Conservation (phyloP, 2,329 filamentous ascomycete species). For the Colletotrichum paranaense region DNA sequence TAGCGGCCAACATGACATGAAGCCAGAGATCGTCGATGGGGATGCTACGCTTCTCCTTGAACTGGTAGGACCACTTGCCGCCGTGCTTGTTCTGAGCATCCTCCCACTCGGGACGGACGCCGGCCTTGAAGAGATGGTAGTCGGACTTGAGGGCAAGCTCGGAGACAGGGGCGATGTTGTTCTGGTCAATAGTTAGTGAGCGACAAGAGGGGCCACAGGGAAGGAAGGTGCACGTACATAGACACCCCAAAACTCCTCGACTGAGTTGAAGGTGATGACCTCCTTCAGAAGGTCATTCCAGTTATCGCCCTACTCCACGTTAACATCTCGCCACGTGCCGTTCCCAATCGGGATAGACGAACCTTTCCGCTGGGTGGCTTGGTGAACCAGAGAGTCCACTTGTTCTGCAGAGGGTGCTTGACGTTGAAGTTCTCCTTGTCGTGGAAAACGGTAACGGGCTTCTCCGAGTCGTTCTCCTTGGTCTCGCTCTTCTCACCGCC, state of each 20-base stretch:
- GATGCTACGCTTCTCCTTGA: constrained; percentile 93
- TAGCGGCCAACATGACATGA: constrained; percentile 94
- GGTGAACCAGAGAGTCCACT: constrained; percentile 99
- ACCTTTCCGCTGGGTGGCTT: constrained; percentile 98
- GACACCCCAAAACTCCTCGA: constrained; percentile 99
- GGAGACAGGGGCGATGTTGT: constrained; percentile 97
- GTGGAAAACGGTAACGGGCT: constrained; percentile 94
- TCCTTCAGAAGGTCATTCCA: constrained; percentile 99
- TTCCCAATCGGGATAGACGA: constrained; percentile 41
- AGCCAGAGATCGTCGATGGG: constrained; percentile 97
- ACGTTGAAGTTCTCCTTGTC: constrained; percentile 99
- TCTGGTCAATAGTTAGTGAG: constrained; percentile 65
- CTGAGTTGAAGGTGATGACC: constrained; percentile 97
- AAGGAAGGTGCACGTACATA: constrained; percentile 75
- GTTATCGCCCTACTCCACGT: constrained; percentile 83
- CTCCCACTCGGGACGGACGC: constrained; percentile 98
- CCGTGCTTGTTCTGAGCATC: constrained; percentile 99
- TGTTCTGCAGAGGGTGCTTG: constrained; percentile 97
- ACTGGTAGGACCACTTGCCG: constrained; percentile 98
- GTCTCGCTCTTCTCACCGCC: constrained; percentile 64
- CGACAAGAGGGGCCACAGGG: constrained; percentile 22
- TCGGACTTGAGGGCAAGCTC: constrained; percentile 97
- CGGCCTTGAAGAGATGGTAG: constrained; percentile 99
- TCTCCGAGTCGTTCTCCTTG: constrained; percentile 62
- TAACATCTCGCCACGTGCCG: constrained; percentile 38